Percentiles rank a stretch among this genome's conserved stretches.
These are phyloP conservation scores for Suillus discolor DNA, from an alignment of 768 basidiomycete genomes.

Conservation along the genomic window DNA sequence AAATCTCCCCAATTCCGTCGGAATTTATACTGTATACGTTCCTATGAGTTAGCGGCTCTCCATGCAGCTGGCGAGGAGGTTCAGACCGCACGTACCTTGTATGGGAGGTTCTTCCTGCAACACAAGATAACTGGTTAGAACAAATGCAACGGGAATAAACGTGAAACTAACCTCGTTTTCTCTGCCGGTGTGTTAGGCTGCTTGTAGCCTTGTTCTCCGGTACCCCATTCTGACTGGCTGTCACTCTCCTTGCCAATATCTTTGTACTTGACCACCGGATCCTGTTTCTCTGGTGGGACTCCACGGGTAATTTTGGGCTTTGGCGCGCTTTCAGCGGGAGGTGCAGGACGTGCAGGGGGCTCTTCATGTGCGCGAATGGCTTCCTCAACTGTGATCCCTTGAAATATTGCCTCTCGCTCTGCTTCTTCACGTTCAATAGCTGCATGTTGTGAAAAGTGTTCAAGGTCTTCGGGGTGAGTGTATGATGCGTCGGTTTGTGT, in stretches of 20 bases:
- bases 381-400: constrained; percentile 80
- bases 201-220: constrained; percentile 70
- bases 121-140: constrained; percentile 5
- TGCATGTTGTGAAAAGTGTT: constrained; percentile 91
- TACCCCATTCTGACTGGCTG: constrained; percentile 68
- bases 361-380: constrained; percentile 57
- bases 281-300: constrained; percentile 68
- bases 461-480: constrained; percentile 88
- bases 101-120: constrained; percentile 75
- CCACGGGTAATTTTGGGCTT: constrained; percentile 58
- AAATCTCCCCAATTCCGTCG: constrained; percentile 88
- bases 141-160: constrained; percentile 1
- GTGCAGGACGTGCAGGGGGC: constrained; percentile 22
- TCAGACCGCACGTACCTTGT: constrained; percentile 75
- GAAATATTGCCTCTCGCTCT: constrained; percentile 79
- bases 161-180: constrained; percentile 62
- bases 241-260: constrained; percentile 54
- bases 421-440: constrained; percentile 83
- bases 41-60: constrained; percentile 51
- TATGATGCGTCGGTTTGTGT: constrained; percentile 97
- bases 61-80: constrained; percentile 14
- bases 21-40: constrained; percentile 86
- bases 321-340: constrained; percentile 24
- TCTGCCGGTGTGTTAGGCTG: constrained; percentile 74
- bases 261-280: constrained; percentile 64